Percentiles rank a stretch among this genome's conserved stretches.
Conservation (phyloP, 345 rosid species). For the Hevea brasiliensis region DNA sequence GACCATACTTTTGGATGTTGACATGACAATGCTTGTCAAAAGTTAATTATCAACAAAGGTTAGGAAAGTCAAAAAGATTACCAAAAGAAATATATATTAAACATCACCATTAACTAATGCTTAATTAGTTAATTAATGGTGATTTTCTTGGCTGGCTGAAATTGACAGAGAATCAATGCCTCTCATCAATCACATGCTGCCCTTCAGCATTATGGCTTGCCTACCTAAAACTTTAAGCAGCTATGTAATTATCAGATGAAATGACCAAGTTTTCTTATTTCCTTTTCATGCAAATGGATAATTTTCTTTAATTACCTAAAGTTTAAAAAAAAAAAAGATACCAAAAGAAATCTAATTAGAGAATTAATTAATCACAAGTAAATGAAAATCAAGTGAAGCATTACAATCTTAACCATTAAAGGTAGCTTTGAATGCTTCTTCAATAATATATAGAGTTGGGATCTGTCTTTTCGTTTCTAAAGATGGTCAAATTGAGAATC, state of each 20-base stretch:
- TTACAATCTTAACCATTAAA: too few species aligned
- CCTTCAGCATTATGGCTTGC: too few species aligned
- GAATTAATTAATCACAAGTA: too few species aligned
- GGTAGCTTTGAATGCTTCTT: neutral
- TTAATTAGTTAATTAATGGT: neutral
- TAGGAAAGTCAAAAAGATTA: constrained; percentile 4
- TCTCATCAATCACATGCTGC: too few species aligned
- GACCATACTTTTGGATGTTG: constrained; percentile 3
- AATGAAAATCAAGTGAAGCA: too few species aligned
- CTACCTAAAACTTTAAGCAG: too few species aligned
- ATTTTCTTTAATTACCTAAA: too few species aligned
- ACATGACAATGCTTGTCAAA: neutral
- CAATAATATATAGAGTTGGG: neutral
- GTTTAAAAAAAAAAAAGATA: too few species aligned
- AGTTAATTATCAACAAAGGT: neutral
- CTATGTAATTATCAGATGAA: too few species aligned
- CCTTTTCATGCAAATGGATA: too few species aligned
- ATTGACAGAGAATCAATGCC: neutral
- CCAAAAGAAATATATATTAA: neutral
- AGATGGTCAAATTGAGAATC: constrained; percentile 8
- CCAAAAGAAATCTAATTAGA: too few species aligned
- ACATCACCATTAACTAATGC: neutral
- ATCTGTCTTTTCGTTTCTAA: neutral
- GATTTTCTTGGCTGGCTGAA: neutral
- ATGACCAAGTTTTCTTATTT: too few species aligned